phyloP scores from a whole-genome alignment of 805 yeast genomes.

The Saccharomycopsis sp. region DNA sequence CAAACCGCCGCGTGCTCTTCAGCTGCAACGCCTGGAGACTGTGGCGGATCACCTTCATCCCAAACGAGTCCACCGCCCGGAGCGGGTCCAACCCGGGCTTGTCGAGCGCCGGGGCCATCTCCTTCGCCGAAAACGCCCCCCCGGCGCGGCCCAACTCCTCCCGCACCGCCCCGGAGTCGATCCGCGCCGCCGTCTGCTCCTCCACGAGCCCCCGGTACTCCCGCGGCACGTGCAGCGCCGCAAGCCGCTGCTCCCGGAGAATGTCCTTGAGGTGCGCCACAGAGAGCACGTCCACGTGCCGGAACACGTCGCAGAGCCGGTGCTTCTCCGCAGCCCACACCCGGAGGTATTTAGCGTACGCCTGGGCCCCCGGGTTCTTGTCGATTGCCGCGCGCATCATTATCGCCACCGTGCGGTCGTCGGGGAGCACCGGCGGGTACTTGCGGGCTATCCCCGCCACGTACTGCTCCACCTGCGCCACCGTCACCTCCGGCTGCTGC shows the following conservation, averaged over 20 bases:
- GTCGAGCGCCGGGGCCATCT: constrained; percentile 36
- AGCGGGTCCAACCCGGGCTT: constrained; percentile 50
- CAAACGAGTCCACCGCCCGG: constrained; percentile 65
- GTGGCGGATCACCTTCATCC: constrained; percentile 72
- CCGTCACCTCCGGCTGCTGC: constrained; percentile 32
- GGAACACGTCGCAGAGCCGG: constrained; percentile 30
- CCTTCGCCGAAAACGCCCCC: constrained; percentile 15
- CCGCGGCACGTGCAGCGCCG: constrained; percentile 26
- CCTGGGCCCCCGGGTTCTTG: constrained; percentile 1
- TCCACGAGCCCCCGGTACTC: constrained; percentile 31
- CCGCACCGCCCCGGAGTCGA: constrained; percentile 4
- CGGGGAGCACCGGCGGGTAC: constrained; percentile 33
- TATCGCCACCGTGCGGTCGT: constrained; percentile 57
- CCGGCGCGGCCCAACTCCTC: constrained; percentile 3
- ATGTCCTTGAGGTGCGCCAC: constrained; percentile 19
- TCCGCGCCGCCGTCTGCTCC: constrained; percentile 6
- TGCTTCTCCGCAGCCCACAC: constrained; percentile 23
- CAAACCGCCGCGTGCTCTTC: constrained; percentile 23
- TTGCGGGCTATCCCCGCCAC: constrained; percentile 29
- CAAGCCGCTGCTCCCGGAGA: constrained; percentile 22
- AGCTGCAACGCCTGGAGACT: constrained; percentile 48
- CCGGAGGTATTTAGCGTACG: constrained; percentile 16
- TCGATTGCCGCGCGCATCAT: constrained; percentile 40
- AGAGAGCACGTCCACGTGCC: constrained; percentile 41
- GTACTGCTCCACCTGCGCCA: constrained; percentile 39